phyloP scores from a whole-genome alignment of 768 basidiomycete species.

The Kwoniella newhampshirensis region DNA sequence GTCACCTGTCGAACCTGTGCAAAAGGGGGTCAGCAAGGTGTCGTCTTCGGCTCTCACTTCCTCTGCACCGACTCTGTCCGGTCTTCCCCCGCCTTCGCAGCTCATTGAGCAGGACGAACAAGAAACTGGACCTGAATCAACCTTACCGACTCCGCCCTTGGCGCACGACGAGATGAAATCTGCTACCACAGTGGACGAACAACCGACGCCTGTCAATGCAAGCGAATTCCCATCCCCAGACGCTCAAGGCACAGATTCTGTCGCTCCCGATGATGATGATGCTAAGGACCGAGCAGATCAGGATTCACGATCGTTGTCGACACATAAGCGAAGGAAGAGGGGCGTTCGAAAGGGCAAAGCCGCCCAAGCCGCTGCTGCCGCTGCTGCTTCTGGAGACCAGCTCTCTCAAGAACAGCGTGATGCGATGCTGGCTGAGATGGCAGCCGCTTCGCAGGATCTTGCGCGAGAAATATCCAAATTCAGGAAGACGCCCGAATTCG shows the following conservation, averaged over 20 bases:
- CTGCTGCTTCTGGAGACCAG: constrained; percentile 55
- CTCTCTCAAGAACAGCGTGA: constrained; percentile 53
- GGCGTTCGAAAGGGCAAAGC: constrained; percentile 78
- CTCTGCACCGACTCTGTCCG: constrained; percentile 27
- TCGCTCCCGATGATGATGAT: constrained; percentile 6
- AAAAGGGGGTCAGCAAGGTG: constrained; percentile 29
- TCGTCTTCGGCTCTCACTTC: constrained; percentile 41
- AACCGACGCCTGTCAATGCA: constrained; percentile 32
- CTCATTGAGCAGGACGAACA: constrained; percentile 4
- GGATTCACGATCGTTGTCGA: constrained; percentile 66
- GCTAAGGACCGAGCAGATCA: constrained; percentile 21
- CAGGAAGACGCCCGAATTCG: constrained; percentile 28
- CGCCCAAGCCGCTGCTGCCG: constrained; percentile 51
- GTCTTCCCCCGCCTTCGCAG: constrained; percentile 23
- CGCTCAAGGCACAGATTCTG: constrained; percentile 8
- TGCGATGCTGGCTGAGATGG: constrained; percentile 63
- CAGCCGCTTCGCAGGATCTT: constrained; percentile 74
- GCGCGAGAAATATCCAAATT: constrained; percentile 68
- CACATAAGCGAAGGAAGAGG: constrained; percentile 76
- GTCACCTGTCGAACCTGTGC: constrained; percentile 23
- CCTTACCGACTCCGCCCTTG: constrained; percentile 33
- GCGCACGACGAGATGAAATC: constrained; percentile 33
- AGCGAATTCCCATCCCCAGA: constrained; percentile 31
- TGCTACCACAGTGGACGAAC: constrained; percentile 38
- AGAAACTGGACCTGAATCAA: background rate